Evolutionary conservation across 1,139 yeast species (phyloP), one percentile per base, ranked within the genome.

Genomic region (Diutina mesorugosa): DNA sequence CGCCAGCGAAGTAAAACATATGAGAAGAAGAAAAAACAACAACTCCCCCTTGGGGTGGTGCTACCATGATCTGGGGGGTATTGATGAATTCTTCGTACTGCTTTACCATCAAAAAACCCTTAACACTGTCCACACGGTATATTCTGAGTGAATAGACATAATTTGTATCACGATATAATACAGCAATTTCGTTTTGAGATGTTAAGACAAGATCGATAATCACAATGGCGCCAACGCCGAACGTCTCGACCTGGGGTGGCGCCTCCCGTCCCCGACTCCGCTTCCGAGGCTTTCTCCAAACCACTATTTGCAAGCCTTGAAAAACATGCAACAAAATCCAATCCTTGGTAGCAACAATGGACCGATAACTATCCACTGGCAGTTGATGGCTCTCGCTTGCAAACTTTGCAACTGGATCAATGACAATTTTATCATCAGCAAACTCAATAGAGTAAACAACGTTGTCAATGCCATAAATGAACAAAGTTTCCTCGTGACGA

Each of bases 41-140:
- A 2, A 69, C 59, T 0, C 79, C 80, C 12, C 73, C 74, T 6
- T 55, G 32, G 0, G 45, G 16, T 1, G 65, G 62, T 0, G 72
- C 65, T 7, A 72, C 63, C 16, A 73, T 59, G 29, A 65, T 62
- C 0, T 69, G 61, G 0, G 79, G 78, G 1, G 71, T 67, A 4
- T 66, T 71, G 1, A 68, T 68, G 59, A 76, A 76, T 55, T 66
- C 71, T n/a, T 68, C 67, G 59, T 69, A 70, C 57, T 74, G 77
- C 29, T 62, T 59, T 12, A n/a, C 14, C 41, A 35, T 10, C 6
- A 57, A n/a, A 4, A 70, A 54, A 0, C 51, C 56, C 32, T 67
- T 58, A 2, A 56, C 57, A 6, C 55, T 26, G n/a, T 61, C 59
- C 4, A 69, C 57, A 16, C 60, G 55, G 59, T 72, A 73, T 58